Evolutionary conservation across 208 protist species (phyloP).

Genomic region (Spongospora subterranea): DNA sequence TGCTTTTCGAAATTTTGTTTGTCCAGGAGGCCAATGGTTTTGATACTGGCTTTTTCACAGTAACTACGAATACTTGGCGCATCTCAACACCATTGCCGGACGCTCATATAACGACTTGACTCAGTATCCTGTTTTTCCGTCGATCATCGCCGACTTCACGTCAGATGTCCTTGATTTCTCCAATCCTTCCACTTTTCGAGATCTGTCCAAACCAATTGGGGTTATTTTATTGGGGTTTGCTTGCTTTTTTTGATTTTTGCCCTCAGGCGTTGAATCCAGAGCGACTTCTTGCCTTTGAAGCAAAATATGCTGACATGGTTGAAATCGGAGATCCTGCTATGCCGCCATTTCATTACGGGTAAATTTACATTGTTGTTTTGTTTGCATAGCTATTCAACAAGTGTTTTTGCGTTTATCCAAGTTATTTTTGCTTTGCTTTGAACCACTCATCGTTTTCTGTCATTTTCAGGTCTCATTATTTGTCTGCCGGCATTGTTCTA

Average conservation of each 20-base stretch:
- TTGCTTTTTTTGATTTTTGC: not conserved
- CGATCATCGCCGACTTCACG: slow-evolving; percentile 88
- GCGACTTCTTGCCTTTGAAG: slow-evolving; percentile 47
- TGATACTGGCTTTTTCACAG: not conserved
- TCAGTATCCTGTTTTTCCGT: slow-evolving; percentile 79
- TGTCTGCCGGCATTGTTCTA: slow-evolving; percentile 88
- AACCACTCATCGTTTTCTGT: not conserved
- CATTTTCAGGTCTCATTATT: slow-evolving; percentile 89
- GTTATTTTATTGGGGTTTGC: slow-evolving; percentile 13
- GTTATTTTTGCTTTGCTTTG: not conserved
- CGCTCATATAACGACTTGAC: slow-evolving; percentile 94
- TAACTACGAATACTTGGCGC: slow-evolving; percentile 98
- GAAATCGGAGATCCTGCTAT: slow-evolving; percentile 66
- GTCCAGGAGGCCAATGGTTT: too few species aligned
- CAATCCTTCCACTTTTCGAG: slow-evolving; percentile 83
- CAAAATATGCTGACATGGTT: slow-evolving; percentile 53
- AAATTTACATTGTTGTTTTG: too few species aligned
- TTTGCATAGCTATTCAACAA: too few species aligned
- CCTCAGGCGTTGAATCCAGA: slow-evolving; percentile 75
- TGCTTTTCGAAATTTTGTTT: too few species aligned
- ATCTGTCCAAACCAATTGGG: slow-evolving; percentile 95
- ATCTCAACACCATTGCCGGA: slow-evolving; percentile 94
- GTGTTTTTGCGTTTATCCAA: not conserved
- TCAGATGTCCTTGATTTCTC: slow-evolving; percentile 87
- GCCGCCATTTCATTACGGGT: slow-evolving; percentile 95